A percentile compares a stretch with the other conserved stretches of the same genome.
These are phyloP conservation scores for Pleurotus platypus DNA, from an alignment of 768 basidiomycete genomes.

Conservation along the genomic window DNA sequence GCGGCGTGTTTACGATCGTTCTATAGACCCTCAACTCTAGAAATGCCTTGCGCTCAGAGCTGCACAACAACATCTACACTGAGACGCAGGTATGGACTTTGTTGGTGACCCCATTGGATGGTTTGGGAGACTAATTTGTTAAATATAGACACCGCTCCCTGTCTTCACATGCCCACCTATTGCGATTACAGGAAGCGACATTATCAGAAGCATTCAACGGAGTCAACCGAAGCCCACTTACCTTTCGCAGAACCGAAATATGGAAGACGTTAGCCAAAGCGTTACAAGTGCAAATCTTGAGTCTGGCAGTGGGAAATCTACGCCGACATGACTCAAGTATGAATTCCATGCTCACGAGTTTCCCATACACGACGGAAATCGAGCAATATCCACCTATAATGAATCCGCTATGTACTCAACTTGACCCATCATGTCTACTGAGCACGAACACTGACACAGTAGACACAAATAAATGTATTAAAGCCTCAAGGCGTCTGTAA, in stretches of 20 bases:
- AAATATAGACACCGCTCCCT: constrained; percentile 2
- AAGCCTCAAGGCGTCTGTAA: background rate
- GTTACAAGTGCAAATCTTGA: background rate
- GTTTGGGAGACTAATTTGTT: background rate
- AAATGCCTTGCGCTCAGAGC: constrained; percentile 15
- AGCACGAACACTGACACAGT: no score
- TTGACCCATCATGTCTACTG: no score
- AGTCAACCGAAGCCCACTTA: background rate
- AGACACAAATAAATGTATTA: background rate
- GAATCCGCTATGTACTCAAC: no score
- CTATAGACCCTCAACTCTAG: constrained; percentile 23
- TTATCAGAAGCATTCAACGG: background rate
- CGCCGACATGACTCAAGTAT: background rate
- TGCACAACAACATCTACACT: background rate
- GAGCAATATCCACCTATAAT: no score
- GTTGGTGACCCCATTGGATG: no score
- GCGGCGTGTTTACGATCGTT: background rate
- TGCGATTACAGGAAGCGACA: background rate
- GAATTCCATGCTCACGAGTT: no score
- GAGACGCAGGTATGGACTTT: background rate
- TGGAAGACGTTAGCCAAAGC: background rate
- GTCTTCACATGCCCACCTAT: background rate
- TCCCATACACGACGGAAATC: no score
- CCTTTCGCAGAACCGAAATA: background rate
- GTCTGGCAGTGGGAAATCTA: background rate